Evolutionary conservation across 2,329 filamentous ascomycete genomes (phyloP).

Genomic region (Blastomyces gilchristii): DNA sequence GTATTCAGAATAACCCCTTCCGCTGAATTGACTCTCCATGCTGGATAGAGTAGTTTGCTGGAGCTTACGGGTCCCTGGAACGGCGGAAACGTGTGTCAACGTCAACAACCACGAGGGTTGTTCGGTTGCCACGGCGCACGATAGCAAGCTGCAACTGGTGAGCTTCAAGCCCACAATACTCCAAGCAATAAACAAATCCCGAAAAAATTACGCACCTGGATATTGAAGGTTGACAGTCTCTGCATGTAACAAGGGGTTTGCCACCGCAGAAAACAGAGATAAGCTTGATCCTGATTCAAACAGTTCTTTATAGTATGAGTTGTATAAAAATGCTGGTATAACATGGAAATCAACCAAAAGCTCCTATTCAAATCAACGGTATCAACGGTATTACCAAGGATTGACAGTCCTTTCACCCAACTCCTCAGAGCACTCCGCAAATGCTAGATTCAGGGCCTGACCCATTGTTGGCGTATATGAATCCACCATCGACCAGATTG

Average conservation of each 20-base stretch:
- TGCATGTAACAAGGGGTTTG: background rate
- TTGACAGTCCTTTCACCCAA: background rate
- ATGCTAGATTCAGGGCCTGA: background rate
- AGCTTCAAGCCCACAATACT: background rate
- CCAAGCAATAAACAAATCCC: background rate
- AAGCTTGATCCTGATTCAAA: too few species aligned
- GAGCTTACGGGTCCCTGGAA: background rate
- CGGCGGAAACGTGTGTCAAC: too few species aligned
- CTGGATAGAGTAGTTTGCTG: background rate
- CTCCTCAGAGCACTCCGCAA: background rate
- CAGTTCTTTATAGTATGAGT: background rate
- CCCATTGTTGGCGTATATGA: background rate
- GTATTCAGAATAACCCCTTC: background rate
- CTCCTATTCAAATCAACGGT: background rate
- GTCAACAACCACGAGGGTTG: background rate
- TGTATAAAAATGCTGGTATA: background rate
- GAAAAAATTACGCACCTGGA: background rate
- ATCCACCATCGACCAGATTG: background rate
- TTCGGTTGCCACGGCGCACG: background rate
- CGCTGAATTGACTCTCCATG: constrained; percentile 3
- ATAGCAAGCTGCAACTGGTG: background rate
- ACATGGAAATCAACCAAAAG: background rate
- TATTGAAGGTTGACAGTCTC: background rate
- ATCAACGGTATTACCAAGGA: background rate
- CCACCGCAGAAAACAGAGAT: background rate